Evolutionary conservation across 1,284 basidiomycete genomes (phyloP), one percentile per base, ranked within the genome.

Genomic region (Cutaneotrichosporon sp.): DNA sequence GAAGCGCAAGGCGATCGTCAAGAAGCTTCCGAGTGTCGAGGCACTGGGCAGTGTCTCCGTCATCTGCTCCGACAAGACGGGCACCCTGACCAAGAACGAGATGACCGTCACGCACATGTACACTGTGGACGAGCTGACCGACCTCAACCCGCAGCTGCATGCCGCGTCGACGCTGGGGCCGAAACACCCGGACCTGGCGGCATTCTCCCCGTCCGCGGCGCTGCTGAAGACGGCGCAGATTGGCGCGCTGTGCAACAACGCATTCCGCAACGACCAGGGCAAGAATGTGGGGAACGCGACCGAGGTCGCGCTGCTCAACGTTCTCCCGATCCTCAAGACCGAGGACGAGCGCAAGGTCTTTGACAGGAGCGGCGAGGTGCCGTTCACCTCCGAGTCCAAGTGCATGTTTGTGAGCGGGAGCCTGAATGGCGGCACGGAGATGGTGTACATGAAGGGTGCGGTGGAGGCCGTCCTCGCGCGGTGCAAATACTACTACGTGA

Each of bases 1-100:
- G 3, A 87, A 88, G 60, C 82, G 90, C 22, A 94, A 93, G 61
- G 94, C 92, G 0, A 97, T 97, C 54, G 92, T 98, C 43, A 97
- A 97, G 77, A 94, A 93, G 68, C 76, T 97, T 39, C 94, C 93
- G 55, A 91, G 88, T 2, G 93, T 97, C 7, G 94, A 97, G 74
- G 86, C 91, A 0, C 79, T 97, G 1, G 94, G 94, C 3, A 90
- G 87, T 8, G 89, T 97, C 25, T 92, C 87, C 35, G 93, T 97
- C 20, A 90, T 98, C 55, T 97, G 94, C 70, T 92, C 90, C 1
- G 94, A 98, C 76, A 98, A 98, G 78, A 97, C 94, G 35, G 89
- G 90, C n/a, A 98, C 93, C 1, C 75, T 97, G 48, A 98, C 94
- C 0, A 90, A 86, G 70, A 97, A 97, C 73, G 88, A 96, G 64